Base-by-base conservation (phyloP, 768 basidiomycete species). In the Pleurotus djamor region DNA sequence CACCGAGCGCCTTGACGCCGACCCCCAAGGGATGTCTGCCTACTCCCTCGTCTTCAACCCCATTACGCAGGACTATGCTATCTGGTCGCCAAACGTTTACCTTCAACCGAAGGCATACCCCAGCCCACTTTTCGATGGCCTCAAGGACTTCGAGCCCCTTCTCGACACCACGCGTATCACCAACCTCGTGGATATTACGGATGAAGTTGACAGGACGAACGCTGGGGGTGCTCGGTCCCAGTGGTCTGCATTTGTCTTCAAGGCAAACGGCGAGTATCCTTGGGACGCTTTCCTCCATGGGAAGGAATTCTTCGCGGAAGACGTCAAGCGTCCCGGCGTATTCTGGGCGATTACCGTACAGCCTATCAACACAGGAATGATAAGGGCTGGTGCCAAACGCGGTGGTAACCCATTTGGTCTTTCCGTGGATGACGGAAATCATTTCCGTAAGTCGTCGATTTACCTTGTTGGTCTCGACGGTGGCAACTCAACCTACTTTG, bases 371-470 rank as follows among this genome's bases (percentile, higher is more conserved):
- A 45, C 52, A n/a, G 48, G 55, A 1, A 43, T 61, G 33, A 51
- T 52, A 33, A 56, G 59, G 2, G 59, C 55, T 21, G 48, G 48
- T 4, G 41, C 37, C 8, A 59, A 41, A 16, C 54, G 55, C 17
- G 63, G 58, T 32, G 60, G 60, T 13, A 61, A 61, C 37, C 58
- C 58, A 0, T 52, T 59, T n/a, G 60, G 60, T 4, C 38, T 61
- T 48, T 38, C 52, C 28, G 54, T 36, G 7, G 58, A 59, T 10
- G 63, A 61, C 35, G 58, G 60, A 3, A 58, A 61, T 59, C 58
- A 49, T 32, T 55, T 59, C 52, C 52, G 63, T 61, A 51, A 48
- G 60, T 61, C 32, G 28, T 14, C 32, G 36, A 12, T 55, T 44
- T 14, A 21, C 34, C 28, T 28, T 28, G 2, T 28, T 28, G 16